Evolutionary conservation across 768 basidiomycete species (phyloP).

Genomic region (Auriculariales sp.): DNA sequence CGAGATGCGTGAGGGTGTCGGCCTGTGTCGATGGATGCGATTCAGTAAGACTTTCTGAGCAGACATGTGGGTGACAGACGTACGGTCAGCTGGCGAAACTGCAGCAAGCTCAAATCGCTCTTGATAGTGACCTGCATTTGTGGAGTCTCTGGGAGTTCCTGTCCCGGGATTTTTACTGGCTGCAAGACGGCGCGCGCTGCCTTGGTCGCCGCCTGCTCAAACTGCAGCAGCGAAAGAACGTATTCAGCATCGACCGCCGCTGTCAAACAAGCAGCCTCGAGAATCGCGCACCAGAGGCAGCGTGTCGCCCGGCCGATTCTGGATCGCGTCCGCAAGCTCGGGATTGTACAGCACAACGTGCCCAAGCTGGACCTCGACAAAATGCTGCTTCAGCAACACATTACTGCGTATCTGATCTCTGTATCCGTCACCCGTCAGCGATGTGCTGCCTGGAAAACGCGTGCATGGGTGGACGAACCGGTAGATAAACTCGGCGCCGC

Average conservation of each 20-base stretch:
- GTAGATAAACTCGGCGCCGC: slow-evolving; percentile 86
- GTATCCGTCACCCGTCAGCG: slow-evolving; percentile 1
- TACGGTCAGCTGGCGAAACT: slow-evolving; percentile 84
- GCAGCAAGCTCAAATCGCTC: slow-evolving; percentile 85
- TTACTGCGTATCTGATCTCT: slow-evolving; percentile 84
- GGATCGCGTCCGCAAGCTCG: slow-evolving; percentile 81
- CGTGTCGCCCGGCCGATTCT: slow-evolving; percentile 79
- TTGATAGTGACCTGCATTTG: slow-evolving; percentile 78
- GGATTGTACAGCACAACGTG: slow-evolving; percentile 71
- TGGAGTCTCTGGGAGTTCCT: slow-evolving; percentile 39
- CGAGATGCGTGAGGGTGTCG: slow-evolving; percentile 87
- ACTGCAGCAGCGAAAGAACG: slow-evolving; percentile 28
- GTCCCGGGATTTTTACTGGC: slow-evolving; percentile 27
- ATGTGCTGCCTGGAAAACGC: slow-evolving; percentile 8
- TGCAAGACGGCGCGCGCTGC: slow-evolving; percentile 67
- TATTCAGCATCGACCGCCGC: not conserved
- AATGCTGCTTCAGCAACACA: slow-evolving; percentile 73
- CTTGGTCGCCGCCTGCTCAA: slow-evolving; percentile 81
- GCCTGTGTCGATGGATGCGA: slow-evolving; percentile 24
- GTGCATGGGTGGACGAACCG: slow-evolving; percentile 24
- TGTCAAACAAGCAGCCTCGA: not conserved
- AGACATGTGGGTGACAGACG: no score
- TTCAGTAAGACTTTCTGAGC: not conserved
- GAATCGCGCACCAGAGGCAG: slow-evolving; percentile 56
- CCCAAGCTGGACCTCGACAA: slow-evolving; percentile 75